Conservation (phyloP, 176 grass and related monocot species). For the Microstegium vimineum region DNA sequence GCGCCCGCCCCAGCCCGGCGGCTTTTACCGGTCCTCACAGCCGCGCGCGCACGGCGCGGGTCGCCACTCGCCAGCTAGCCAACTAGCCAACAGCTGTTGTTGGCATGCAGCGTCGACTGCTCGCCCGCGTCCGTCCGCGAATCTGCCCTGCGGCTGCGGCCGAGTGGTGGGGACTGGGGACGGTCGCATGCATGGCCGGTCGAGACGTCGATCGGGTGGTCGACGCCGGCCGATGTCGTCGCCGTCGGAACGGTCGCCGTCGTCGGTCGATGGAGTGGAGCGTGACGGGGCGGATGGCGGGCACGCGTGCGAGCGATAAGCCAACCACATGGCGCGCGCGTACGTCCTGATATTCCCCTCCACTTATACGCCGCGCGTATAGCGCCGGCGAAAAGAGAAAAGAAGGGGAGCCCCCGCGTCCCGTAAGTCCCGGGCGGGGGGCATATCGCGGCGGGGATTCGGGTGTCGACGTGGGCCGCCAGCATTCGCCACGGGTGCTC, state of each 20-base stretch:
- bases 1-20: neutral
- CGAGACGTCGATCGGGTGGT: constrained; percentile 36
- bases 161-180: constrained; percentile 13
- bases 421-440: neutral
- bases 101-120: neutral
- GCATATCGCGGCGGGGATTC: constrained; percentile 12
- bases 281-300: constrained; percentile 18
- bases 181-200: constrained; percentile 1
- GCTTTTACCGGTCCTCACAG: neutral
- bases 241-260: constrained; percentile 40
- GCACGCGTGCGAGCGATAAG: constrained; percentile 42
- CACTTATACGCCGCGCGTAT: constrained; percentile 27
- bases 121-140: too few species aligned
- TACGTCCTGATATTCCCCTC: constrained; percentile 34
- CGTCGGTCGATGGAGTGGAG: constrained; percentile 27
- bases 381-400: neutral
- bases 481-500: neutral
- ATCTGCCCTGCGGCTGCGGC: too few species aligned
- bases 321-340: constrained; percentile 23
- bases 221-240: constrained; percentile 34
- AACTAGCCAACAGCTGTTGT: neutral
- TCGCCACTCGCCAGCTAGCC: neutral
- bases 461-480: constrained; percentile 32
- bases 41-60: neutral
- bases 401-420: neutral